Conservation (phyloP, 805 yeast genomes). For the Saccharomycopsis oosterbeekiorum region DNA sequence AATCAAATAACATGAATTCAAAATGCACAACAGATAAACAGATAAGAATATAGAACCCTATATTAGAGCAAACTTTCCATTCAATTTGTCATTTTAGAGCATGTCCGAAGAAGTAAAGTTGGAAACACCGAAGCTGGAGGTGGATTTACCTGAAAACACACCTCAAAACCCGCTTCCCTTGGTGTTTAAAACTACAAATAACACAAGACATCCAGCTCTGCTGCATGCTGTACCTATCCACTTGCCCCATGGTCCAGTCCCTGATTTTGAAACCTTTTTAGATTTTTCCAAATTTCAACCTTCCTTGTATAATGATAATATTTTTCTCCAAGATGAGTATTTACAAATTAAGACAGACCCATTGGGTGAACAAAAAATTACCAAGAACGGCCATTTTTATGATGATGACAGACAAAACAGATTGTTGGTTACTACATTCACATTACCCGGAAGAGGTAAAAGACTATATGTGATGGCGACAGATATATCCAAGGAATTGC, state of each 20-base stretch:
- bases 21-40: too few species aligned
- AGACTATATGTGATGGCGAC: slow-evolving; percentile 17
- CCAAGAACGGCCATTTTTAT: slow-evolving; percentile 16
- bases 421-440: slow-evolving; percentile 16
- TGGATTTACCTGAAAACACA: slow-evolving; percentile 13
- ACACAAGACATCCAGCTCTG: slow-evolving; percentile 1
- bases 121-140: slow-evolving; percentile 12
- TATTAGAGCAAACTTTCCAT: too few species aligned
- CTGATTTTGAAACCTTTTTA: slow-evolving; percentile 11
- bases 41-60: too few species aligned
- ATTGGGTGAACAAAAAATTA: slow-evolving; percentile 18
- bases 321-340: slow-evolving; percentile 13
- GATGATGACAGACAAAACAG: slow-evolving; percentile 5
- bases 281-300: slow-evolving; percentile 10
- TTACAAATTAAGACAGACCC: slow-evolving; percentile 12
- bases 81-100: not conserved
- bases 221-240: slow-evolving; percentile 16
- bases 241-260: slow-evolving; percentile 13
- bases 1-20: too few species aligned
- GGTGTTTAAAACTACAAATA: slow-evolving; percentile 14
- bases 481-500: slow-evolving; percentile 18
- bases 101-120: not conserved
- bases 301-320: slow-evolving; percentile 3
- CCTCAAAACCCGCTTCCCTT: slow-evolving; percentile 11
- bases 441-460: slow-evolving; percentile 19